phyloP scores from a whole-genome alignment of 345 rosid species.

The Linum tenue region DNA sequence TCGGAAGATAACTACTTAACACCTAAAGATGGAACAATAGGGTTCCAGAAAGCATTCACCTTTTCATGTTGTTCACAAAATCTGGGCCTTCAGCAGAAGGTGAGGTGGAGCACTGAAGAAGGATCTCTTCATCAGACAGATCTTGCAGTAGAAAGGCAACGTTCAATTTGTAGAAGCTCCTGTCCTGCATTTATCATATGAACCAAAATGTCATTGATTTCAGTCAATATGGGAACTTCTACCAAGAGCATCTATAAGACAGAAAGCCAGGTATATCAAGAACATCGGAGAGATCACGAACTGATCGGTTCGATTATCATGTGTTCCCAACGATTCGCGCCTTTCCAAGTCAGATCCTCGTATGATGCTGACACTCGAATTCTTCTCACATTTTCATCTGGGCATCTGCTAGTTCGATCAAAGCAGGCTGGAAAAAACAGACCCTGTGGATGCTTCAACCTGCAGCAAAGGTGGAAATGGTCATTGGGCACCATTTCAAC shows the following conservation, averaged over 20 bases:
- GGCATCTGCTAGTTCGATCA: constrained; percentile 56
- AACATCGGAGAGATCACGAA: constrained; percentile 48
- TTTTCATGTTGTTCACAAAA: constrained; percentile 53
- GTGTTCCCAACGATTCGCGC: constrained; percentile 62
- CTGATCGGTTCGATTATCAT: constrained; percentile 56
- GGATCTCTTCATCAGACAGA: constrained; percentile 54
- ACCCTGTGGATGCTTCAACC: constrained; percentile 64
- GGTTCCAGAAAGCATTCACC: constrained; percentile 25
- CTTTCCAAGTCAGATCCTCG: constrained; percentile 55
- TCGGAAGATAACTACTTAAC: neutral
- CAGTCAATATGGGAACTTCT: neutral
- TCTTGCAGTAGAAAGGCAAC: constrained; percentile 27
- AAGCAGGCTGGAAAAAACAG: constrained; percentile 55
- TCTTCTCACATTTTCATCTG: constrained; percentile 75
- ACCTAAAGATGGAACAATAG: neutral
- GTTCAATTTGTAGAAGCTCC: constrained; percentile 3
- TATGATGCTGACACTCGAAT: constrained; percentile 49
- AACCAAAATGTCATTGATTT: no score
- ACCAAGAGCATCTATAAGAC: constrained; percentile 46
- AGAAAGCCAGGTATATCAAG: no score
- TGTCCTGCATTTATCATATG: constrained; percentile 39
- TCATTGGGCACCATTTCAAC: neutral
- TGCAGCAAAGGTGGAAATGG: constrained; percentile 19
- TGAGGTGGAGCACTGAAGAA: constrained; percentile 56
- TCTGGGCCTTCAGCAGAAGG: constrained; percentile 83